A percentile compares a stretch with the other conserved stretches of the same genome.
phyloP scores from a whole-genome alignment of 148 eudicot genomes.

The Spergularia bocconei region DNA sequence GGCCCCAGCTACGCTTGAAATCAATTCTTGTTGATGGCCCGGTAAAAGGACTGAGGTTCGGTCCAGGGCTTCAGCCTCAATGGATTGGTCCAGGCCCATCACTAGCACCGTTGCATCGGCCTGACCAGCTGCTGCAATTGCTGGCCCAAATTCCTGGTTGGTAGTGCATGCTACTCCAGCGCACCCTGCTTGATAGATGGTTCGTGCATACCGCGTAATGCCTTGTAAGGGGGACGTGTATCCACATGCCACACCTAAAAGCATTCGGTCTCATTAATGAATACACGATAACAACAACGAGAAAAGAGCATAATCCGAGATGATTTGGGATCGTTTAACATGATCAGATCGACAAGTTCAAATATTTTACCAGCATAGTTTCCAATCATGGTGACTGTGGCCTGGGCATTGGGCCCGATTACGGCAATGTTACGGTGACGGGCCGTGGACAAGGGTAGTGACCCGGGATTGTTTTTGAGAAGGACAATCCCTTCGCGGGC shows the following conservation, averaged over 20 bases:
- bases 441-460: conserved; percentile 54
- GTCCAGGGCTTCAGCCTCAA: conserved; percentile 69
- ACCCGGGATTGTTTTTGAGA: conserved; percentile 47
- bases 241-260: conserved; percentile 64
- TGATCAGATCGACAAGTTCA: neutral
- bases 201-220: conserved; percentile 52
- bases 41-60: conserved; percentile 45
- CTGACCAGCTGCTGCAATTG: conserved; percentile 56
- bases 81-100: conserved; percentile 74
- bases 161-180: conserved; percentile 45
- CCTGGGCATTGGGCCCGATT: conserved; percentile 63
- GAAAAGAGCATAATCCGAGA: too few relatives aligned
- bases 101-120: conserved; percentile 80
- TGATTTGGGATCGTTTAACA: too few relatives aligned
- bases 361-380: conserved; percentile 52
- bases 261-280: neutral
- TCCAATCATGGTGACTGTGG: conserved; percentile 57
- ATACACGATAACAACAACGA: neutral
- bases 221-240: conserved; percentile 78
- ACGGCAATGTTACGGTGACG: conserved; percentile 43
- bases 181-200: conserved; percentile 66
- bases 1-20: conserved; percentile 54
- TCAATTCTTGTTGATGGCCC: conserved; percentile 62
- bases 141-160: conserved; percentile 50
- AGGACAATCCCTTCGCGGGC: conserved; percentile 91